phyloP scores from a whole-genome alignment of 805 yeast genomes.

The Yamadazyma olivae region DNA sequence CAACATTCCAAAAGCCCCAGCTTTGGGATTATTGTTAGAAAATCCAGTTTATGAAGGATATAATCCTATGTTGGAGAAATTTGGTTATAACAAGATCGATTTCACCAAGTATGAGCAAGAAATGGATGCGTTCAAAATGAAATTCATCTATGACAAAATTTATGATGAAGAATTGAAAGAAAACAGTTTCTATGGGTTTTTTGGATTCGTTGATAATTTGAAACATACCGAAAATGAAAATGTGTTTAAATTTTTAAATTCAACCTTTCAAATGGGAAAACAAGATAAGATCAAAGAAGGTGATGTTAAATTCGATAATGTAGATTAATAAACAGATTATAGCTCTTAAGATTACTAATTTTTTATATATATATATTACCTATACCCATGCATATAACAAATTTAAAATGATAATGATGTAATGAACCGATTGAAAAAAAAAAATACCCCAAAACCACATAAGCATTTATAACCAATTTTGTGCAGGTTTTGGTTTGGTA shows the following conservation, averaged over 20 bases:
- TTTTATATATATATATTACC: not conserved
- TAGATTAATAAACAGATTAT: conserved; percentile 11
- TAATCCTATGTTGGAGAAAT: conserved; percentile 64
- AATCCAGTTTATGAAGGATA: conserved; percentile 88
- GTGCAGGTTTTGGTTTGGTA: conserved; percentile 10
- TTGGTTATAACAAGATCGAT: conserved; percentile 74
- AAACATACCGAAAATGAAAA: conserved; percentile 40
- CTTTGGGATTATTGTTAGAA: conserved; percentile 85
- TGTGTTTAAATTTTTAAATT: conserved; percentile 57
- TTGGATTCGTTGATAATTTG: conserved; percentile 84
- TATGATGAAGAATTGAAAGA: conserved; percentile 87
- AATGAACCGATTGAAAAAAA: not conserved
- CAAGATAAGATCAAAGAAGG: conserved; percentile 7
- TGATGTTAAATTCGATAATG: conserved; percentile 12
- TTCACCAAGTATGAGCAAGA: conserved; percentile 63
- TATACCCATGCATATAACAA: not conserved
- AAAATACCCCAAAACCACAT: too few relatives aligned
- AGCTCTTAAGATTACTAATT: not conserved
- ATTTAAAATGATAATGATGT: not conserved
- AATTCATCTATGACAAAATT: conserved; percentile 86
- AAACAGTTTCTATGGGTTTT: conserved; percentile 86
- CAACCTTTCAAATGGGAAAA: conserved; percentile 26
- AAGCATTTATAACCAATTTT: conserved; percentile 12
- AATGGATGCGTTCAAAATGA: conserved; percentile 84
- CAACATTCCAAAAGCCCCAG: conserved; percentile 97